phyloP scores from a whole-genome alignment of 495 filamentous ascomycete species.

The Lophiotrema nucula region DNA sequence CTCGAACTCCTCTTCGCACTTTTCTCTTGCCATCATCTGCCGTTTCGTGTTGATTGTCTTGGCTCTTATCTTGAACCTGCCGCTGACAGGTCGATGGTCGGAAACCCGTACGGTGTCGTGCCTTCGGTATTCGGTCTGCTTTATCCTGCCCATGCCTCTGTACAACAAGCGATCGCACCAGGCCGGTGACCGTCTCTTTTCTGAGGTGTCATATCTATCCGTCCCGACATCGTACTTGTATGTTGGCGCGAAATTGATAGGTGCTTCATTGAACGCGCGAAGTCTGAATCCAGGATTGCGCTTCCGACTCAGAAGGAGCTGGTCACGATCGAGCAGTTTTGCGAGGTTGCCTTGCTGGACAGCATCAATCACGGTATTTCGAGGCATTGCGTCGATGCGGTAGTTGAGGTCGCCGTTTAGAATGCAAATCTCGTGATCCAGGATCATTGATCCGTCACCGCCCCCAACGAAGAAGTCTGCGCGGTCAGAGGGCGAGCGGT shows the following conservation, averaged over 20 bases:
- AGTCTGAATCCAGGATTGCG: slow-evolving; percentile 87
- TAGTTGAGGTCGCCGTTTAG: slow-evolving; percentile 97
- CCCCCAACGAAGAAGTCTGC: slow-evolving; percentile 80
- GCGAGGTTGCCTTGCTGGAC: slow-evolving; percentile 73
- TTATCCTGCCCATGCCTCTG: slow-evolving; percentile 75
- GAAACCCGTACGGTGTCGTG: slow-evolving; percentile 80
- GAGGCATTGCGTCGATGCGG: slow-evolving; percentile 94
- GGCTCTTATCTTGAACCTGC: slow-evolving; percentile 72
- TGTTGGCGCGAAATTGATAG: slow-evolving; percentile 88
- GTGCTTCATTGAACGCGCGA: slow-evolving; percentile 78
- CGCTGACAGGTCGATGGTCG: slow-evolving; percentile 91
- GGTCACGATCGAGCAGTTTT: slow-evolving; percentile 94
- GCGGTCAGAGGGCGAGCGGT: slow-evolving; percentile 43
- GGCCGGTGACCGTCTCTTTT: slow-evolving; percentile 92
- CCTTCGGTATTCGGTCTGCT: slow-evolving; percentile 81
- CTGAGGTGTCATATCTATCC: slow-evolving; percentile 87
- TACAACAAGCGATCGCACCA: slow-evolving; percentile 96
- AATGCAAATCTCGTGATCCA: slow-evolving; percentile 95
- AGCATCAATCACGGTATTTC: slow-evolving; percentile 83
- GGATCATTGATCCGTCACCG: slow-evolving; percentile 91
- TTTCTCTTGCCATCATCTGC: slow-evolving; percentile 64
- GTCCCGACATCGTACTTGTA: slow-evolving; percentile 90
- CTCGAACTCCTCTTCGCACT: slow-evolving; percentile 70
- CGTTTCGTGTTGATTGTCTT: slow-evolving; percentile 72
- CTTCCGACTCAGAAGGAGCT: slow-evolving; percentile 79